A percentile compares a stretch with the other conserved stretches of the same genome.
Conservation (phyloP, 139 green algal species). For the Spirogloea muscicola region DNA sequence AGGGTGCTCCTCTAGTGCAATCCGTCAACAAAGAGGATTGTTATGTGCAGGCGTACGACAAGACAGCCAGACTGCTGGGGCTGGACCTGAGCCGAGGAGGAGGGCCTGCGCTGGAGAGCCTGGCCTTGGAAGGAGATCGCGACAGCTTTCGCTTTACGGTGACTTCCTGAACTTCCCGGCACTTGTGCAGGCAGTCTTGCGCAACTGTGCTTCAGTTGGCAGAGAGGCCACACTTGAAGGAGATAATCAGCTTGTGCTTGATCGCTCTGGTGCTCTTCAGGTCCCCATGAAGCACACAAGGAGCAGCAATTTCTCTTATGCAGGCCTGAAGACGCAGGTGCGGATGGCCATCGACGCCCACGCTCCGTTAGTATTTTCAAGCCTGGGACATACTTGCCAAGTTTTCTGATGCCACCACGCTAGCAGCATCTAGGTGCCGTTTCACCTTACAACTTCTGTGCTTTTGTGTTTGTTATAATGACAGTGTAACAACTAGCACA, state of each 20-base stretch:
- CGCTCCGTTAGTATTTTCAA: constrained; percentile 3
- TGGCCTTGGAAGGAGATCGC: constrained; percentile 37
- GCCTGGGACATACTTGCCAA: not conserved
- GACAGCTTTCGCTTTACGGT: constrained; percentile 9
- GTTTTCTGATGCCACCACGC: too few relatives aligned
- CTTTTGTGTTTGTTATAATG: too few relatives aligned
- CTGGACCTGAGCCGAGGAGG: constrained; percentile 62
- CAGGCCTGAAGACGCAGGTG: constrained; percentile 88
- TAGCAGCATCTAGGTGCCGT: too few relatives aligned
- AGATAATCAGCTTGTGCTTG: too few relatives aligned
- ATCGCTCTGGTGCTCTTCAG: too few relatives aligned
- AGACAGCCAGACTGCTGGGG: constrained; percentile 86
- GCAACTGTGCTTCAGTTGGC: too few relatives aligned
- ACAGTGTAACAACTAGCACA: too few relatives aligned
- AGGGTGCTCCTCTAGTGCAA: too few relatives aligned
- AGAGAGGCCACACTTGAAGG: too few relatives aligned
- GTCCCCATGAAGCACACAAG: constrained; percentile 66
- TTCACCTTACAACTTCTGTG: too few relatives aligned
- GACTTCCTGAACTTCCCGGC: not conserved
- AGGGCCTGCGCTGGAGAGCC: constrained; percentile 41
- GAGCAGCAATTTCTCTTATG: constrained; percentile 93
- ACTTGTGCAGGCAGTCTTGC: too few relatives aligned
- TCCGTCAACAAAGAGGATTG: too few relatives aligned
- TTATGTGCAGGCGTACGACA: constrained; percentile 92
- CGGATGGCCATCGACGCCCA: constrained; percentile 39